Percentiles rank a stretch among this genome's conserved stretches.
Evolutionary conservation across 768 basidiomycete genomes (phyloP).

Genomic region (Lentinus brumalis): DNA sequence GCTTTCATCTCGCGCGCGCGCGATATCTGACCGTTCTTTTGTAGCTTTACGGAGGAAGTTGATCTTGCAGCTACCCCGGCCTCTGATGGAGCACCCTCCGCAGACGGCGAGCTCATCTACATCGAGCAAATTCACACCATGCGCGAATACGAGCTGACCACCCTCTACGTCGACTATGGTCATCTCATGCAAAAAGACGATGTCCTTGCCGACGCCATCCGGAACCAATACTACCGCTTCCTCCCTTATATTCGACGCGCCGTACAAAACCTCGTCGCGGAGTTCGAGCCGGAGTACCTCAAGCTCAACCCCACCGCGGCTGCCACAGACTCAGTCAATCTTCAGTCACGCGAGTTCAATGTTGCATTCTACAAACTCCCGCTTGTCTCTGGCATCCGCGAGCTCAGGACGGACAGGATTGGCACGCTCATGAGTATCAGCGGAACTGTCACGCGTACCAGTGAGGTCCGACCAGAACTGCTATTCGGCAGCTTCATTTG

Average conservation of each 20-base stretch:
- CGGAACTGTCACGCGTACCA: slow-evolving; percentile 96
- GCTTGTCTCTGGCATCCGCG: slow-evolving; percentile 91
- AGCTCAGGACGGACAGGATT: slow-evolving; percentile 89
- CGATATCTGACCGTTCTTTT: neutral
- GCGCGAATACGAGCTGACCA: slow-evolving; percentile 92
- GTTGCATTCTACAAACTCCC: slow-evolving; percentile 96
- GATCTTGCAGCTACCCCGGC: slow-evolving; percentile 79
- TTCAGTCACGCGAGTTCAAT: slow-evolving; percentile 91
- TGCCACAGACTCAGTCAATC: slow-evolving; percentile 81
- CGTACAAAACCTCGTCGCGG: slow-evolving; percentile 83
- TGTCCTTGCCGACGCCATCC: slow-evolving; percentile 90
- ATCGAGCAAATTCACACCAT: slow-evolving; percentile 93
- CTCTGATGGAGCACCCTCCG: slow-evolving; percentile 64
- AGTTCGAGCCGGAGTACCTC: slow-evolving; percentile 91
- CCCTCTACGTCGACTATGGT: slow-evolving; percentile 94
- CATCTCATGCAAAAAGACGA: slow-evolving; percentile 91
- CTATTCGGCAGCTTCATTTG: slow-evolving; percentile 93
- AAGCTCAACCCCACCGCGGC: slow-evolving; percentile 93
- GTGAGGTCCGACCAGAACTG: slow-evolving; percentile 95
- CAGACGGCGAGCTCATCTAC: slow-evolving; percentile 74
- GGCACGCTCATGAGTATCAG: slow-evolving; percentile 94
- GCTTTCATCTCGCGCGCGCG: neutral
- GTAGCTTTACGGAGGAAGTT: slow-evolving; percentile 83
- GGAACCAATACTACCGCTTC: slow-evolving; percentile 96
- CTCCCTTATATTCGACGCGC: slow-evolving; percentile 92